Evolutionary conservation across 371 early-diverging fungal genomes (phyloP).

Genomic region (Lichtheimia hyalospora): DNA sequence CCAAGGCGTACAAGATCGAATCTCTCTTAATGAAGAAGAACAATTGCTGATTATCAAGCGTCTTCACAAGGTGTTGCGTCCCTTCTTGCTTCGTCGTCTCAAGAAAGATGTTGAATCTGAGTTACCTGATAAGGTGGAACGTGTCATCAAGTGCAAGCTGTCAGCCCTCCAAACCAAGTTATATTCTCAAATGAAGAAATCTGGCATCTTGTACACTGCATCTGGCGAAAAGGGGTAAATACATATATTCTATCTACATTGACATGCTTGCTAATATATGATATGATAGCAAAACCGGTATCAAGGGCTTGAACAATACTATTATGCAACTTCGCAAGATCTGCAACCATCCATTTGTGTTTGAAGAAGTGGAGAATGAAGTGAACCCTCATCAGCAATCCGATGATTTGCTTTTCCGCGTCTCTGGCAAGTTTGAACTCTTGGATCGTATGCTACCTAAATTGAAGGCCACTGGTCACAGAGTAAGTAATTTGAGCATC

Average conservation of each 20-base stretch:
- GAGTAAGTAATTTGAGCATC: slow-evolving; percentile 38
- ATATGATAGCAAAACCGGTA: slow-evolving; percentile 46
- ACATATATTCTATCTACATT: neutral
- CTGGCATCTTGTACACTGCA: slow-evolving; percentile 39
- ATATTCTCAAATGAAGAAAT: slow-evolving; percentile 75
- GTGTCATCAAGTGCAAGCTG: slow-evolving; percentile 89
- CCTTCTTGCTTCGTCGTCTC: slow-evolving; percentile 95
- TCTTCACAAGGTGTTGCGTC: slow-evolving; percentile 95
- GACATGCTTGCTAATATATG: too few species aligned
- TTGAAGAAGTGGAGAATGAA: slow-evolving; percentile 88
- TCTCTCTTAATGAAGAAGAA: slow-evolving; percentile 96
- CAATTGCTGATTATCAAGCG: slow-evolving; percentile 92
- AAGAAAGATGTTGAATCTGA: slow-evolving; percentile 99
- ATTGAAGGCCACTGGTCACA: slow-evolving; percentile 82
- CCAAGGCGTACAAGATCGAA: slow-evolving; percentile 80
- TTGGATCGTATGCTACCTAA: slow-evolving; percentile 96
- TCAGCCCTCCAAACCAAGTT: slow-evolving; percentile 80
- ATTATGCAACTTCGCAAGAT: slow-evolving; percentile 99
- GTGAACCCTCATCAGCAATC: slow-evolving; percentile 62
- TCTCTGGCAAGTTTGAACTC: slow-evolving; percentile 97
- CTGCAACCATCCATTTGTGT: slow-evolving; percentile 99
- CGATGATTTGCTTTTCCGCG: slow-evolving; percentile 65
- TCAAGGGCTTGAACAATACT: slow-evolving; percentile 90
- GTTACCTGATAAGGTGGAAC: slow-evolving; percentile 98
- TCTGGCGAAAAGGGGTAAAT: slow-evolving; percentile 3